These are phyloP conservation scores for Lophiotrema nucula DNA, from an alignment of 495 filamentous ascomycete genomes.

Conservation along the genomic window DNA sequence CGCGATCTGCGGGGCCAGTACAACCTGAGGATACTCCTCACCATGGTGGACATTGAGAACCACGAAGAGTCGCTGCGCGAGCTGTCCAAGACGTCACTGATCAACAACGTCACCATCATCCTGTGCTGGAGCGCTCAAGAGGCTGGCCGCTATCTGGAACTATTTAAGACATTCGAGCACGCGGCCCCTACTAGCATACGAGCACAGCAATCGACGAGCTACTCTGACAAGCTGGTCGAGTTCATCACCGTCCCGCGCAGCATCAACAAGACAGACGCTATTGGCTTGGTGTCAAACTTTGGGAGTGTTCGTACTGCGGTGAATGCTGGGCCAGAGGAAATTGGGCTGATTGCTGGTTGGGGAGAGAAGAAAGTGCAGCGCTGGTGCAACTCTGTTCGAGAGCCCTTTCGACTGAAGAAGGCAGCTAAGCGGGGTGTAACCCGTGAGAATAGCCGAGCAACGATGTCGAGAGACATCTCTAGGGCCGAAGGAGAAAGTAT, in stretches of 20 bases:
- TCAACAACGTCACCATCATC: constrained; percentile 89
- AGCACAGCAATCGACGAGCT: constrained; percentile 75
- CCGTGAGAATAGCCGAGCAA: constrained; percentile 35
- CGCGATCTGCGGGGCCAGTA: constrained; percentile 75
- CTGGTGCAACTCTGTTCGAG: constrained; percentile 77
- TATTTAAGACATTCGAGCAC: constrained; percentile 91
- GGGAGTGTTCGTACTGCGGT: constrained; percentile 81
- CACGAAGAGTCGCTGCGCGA: constrained; percentile 79
- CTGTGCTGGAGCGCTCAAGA: constrained; percentile 93
- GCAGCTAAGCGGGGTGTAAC: constrained; percentile 56
- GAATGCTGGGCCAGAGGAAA: constrained; percentile 82
- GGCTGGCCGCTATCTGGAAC: constrained; percentile 86
- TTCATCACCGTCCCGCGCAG: constrained; percentile 86
- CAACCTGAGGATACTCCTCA: constrained; percentile 76
- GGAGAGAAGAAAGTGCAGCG: constrained; percentile 88
- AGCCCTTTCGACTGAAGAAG: constrained; percentile 75
- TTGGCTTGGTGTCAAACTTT: constrained; percentile 82
- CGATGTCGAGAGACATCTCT: constrained; percentile 22
- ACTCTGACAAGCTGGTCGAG: constrained; percentile 85
- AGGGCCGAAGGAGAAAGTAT: constrained; percentile 19
- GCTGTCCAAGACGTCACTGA: constrained; percentile 80
- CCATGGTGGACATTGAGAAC: constrained; percentile 90
- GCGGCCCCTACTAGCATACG: constrained; percentile 77
- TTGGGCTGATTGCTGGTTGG: constrained; percentile 81
- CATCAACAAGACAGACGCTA: constrained; percentile 92